Percentiles rank a stretch among this genome's conserved stretches.
Conservation (phyloP, 176 grass and related monocot species). For the Aegilops umbellulata region DNA sequence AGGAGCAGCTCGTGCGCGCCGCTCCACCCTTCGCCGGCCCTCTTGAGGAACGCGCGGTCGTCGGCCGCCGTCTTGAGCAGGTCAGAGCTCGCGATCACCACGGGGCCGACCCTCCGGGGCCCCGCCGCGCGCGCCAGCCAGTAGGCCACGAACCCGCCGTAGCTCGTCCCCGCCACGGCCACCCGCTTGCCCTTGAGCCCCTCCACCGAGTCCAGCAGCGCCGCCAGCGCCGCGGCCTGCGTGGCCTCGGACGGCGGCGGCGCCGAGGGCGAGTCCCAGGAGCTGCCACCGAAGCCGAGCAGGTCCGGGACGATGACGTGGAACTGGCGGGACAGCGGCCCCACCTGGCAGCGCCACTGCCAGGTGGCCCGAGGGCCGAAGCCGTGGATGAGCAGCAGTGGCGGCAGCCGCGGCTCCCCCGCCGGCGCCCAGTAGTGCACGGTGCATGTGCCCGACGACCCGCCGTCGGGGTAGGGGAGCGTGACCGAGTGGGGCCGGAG, state of each 20-base stretch:
- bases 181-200: constrained; percentile 24
- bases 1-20: constrained; percentile 39
- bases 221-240: constrained; percentile 39
- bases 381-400: constrained; percentile 55
- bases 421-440: constrained; percentile 18
- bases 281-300: constrained; percentile 56
- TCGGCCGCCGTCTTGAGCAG: constrained; percentile 58
- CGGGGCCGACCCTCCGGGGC: constrained; percentile 24
- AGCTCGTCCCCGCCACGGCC: constrained; percentile 66
- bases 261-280: constrained; percentile 21
- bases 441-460: not conserved
- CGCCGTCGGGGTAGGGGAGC: constrained; percentile 18
- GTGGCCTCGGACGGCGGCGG: constrained; percentile 49
- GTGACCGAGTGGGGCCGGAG: constrained; percentile 38
- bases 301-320: constrained; percentile 64
- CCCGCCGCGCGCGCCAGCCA: constrained; percentile 51
- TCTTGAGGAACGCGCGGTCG: constrained; percentile 34
- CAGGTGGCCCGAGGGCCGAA: constrained; percentile 57
- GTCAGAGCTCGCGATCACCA: constrained; percentile 78
- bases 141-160: constrained; percentile 70
- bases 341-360: constrained; percentile 66
- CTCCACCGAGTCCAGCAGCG: constrained; percentile 39
- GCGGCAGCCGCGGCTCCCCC: constrained; percentile 22
- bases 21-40: constrained; percentile 23
- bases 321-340: constrained; percentile 47